Base-by-base conservation (phyloP, 306 rosid species). In the Fragaria ananassa region DNA sequence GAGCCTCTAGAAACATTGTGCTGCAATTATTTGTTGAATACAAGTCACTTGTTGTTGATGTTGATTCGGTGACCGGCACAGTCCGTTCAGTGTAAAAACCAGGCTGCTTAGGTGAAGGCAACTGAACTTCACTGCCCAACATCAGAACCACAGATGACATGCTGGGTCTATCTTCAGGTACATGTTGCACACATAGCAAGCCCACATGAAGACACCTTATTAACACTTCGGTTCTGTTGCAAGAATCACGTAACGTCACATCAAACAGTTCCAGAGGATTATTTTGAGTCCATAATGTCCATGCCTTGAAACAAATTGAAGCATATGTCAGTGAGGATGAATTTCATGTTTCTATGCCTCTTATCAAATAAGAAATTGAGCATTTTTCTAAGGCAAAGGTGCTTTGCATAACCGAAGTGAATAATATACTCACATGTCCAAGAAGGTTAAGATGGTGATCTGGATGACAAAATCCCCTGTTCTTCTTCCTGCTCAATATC, bases 401-500 rank as follows among this genome's bases (percentile, higher is more conserved):
- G 35, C 34, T 10, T 25, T 27, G 37, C 66, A 60, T 34, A 4
- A 27, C 10, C 0, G 1, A 50, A 17, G 10, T 10, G 5, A 71
- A 9, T 50, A 17, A 1, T 18, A n/a, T 7, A 63, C 82, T 79
- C 13, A 79, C 82, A 72, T 79, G 68, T 72, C 82, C 78, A 21
- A 72, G 72, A 42, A 79, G 82, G 4, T 79, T 79, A 37, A 50
- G 31, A 41, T 35, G 49, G 50, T 71, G 76, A 50, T 51, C 64
- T 21, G 73, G 51, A 37, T 37, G 70, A 37, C 46, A 65, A 37
- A 65, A 65, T 10, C 27, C 47, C 27, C 34, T 69, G 58, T 79
- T 83, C 60, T 70, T 79, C 14, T 64, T 39, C 41, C 86, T 83
- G 29, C 81, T 79, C 53, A 85, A n/a, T 17, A 85, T 79, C 63